Base-by-base conservation (phyloP, 805 yeast genomes). In the Metschnikowia matae region DNA sequence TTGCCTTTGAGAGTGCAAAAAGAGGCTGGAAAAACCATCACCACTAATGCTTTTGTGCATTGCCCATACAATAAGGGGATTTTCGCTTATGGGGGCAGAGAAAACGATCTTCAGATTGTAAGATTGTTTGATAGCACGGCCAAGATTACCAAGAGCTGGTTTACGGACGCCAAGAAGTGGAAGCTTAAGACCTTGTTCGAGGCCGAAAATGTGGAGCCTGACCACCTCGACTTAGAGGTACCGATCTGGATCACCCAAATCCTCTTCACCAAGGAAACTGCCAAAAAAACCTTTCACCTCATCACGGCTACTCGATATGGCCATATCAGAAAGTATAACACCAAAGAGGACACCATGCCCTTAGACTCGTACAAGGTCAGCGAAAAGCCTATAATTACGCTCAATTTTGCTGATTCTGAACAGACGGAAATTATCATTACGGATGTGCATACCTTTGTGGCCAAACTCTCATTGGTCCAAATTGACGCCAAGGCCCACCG, bases 81-180 rank as follows among this genome's bases (percentile, higher is more conserved):
- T 1, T 81, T 87, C 66, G 96, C 94, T 1, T 80, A 73, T 60
- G 97, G 97, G 34, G 99, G 98, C 29, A 81, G 88, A 61, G 95
- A 90, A 58, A 82, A 82, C 52, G 91, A 88, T 63, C 68, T 87
- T 4, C 79, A 79, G 46, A 67, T 84, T 18, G 64, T 79, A 43
- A 56, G 69, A 40, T 53, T 81, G 20, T 70, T 67, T 45, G 63
- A 63, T 1, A 35, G 60, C 13, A 53, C 57, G 3, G 59, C 65
- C 42, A 33, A 17, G 21, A 52, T 58, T 37, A 39, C 50, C 10
- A 47, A 41, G 26, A 49, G 35, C 3, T 53, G 54, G 35, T 58
- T 67, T 53, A 61, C 66, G 20, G 32, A 15, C 33, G 34, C 52
- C 5, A 32, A 23, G 3, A 18, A 45, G 15, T 58, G 58, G 57